Percentiles rank a stretch among this genome's conserved stretches.
Evolutionary conservation across 805 yeast species (phyloP).

Genomic region (Limtongozyma cylindracea): DNA sequence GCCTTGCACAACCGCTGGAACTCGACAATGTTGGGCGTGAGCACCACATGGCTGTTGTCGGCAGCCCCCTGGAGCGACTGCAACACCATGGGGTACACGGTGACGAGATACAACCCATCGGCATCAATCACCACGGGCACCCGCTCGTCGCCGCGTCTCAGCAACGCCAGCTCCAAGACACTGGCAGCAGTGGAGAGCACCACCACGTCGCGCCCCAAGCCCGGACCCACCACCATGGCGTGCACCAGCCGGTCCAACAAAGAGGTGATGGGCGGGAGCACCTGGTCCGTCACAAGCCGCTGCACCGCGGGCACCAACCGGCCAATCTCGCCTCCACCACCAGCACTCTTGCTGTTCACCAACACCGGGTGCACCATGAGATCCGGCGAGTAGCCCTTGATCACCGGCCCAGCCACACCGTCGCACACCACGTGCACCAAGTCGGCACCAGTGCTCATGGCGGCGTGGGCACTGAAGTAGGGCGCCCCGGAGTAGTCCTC

Average conservation of each 20-base stretch:
- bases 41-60: too few relatives aligned
- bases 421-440: conserved; percentile 83
- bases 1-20: conserved; percentile 41
- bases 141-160: too few relatives aligned
- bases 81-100: conserved; percentile 27
- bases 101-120: conserved; percentile 53
- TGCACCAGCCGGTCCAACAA: conserved; percentile 37
- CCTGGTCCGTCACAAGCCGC: conserved; percentile 10
- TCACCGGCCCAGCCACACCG: conserved; percentile 45
- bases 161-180: conserved; percentile 28
- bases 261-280: conserved; percentile 27
- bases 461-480: conserved; percentile 66
- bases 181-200: conserved; percentile 37
- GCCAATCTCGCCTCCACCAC: conserved; percentile 3
- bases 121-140: conserved; percentile 74
- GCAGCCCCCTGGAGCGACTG: conserved; percentile 28
- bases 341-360: conserved; percentile 6
- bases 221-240: conserved; percentile 79
- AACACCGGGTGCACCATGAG: conserved; percentile 86
- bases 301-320: conserved; percentile 5
- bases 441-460: conserved; percentile 72
- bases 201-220: conserved; percentile 59
- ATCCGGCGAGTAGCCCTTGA: conserved; percentile 77
- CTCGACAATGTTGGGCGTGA: conserved; percentile 85
- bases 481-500: conserved; percentile 97